phyloP scores from a whole-genome alignment of 2,329 filamentous ascomycete species.

The Thermothelomyces thermophilus region DNA sequence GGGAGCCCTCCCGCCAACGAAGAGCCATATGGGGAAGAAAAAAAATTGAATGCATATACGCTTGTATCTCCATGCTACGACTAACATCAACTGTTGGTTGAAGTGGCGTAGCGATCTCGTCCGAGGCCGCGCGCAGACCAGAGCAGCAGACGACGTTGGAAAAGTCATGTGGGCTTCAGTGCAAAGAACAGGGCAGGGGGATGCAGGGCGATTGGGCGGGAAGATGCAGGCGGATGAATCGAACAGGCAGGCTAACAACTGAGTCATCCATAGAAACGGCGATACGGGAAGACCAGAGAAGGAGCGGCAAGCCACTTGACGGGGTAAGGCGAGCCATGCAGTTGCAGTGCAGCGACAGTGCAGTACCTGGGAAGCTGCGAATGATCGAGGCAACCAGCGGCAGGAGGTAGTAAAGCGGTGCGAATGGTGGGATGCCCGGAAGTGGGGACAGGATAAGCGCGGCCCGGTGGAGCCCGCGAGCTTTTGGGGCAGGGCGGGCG shows the following conservation, averaged over 20 bases:
- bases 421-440: background rate
- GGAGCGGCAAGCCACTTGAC: constrained; percentile 3
- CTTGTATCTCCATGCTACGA: constrained; percentile 14
- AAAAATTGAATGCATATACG: constrained; percentile 1
- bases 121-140: constrained; percentile 27
- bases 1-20: background rate
- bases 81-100: constrained; percentile 18
- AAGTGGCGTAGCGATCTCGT: constrained; percentile 33
- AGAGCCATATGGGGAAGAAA: background rate
- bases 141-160: constrained; percentile 23
- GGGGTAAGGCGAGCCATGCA: constrained; percentile 13
- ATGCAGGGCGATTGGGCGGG: constrained; percentile 24
- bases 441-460: constrained; percentile 6
- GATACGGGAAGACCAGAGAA: constrained; percentile 2
- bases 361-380: background rate
- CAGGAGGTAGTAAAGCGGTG: constrained; percentile 1
- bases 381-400: constrained; percentile 17
- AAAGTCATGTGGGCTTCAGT: constrained; percentile 26
- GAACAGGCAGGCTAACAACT: constrained; percentile 18
- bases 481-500: background rate
- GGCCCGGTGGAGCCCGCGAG: constrained; percentile 8
- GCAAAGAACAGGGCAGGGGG: constrained; percentile 18
- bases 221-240: constrained; percentile 24
- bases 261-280: constrained; percentile 20
- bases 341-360: constrained; percentile 3